These are phyloP conservation scores for Zea luxurians DNA, from an alignment of 176 grass and related monocot species.

Conservation along the genomic window DNA sequence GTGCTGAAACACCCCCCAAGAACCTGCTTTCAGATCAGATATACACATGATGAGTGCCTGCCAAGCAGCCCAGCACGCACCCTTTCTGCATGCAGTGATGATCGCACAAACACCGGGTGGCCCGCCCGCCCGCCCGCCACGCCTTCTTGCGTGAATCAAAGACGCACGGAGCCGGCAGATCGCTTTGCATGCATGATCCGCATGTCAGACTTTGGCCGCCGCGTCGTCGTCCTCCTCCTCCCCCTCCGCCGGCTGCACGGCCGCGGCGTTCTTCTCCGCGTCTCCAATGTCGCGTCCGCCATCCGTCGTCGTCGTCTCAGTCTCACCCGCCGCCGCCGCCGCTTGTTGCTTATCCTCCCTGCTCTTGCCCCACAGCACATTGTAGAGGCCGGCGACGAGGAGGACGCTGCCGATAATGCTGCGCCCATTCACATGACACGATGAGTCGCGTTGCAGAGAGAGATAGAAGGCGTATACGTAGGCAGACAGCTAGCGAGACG, in stretches of 20 bases:
- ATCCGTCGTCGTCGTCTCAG: background rate
- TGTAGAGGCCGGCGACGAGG: slow-evolving; percentile 67
- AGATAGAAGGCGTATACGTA: too few relatives aligned
- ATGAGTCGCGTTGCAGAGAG: too few relatives aligned
- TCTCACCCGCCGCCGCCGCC: background rate
- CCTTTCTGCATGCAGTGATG: background rate
- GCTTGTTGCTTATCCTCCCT: slow-evolving; percentile 29
- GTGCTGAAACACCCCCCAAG: background rate
- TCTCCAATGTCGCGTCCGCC: background rate
- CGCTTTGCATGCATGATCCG: background rate
- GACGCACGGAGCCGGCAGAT: background rate
- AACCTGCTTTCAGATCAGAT: background rate
- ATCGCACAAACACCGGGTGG: background rate
- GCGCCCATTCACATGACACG: slow-evolving; percentile 10
- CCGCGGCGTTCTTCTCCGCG: slow-evolving; percentile 1
- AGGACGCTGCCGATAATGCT: slow-evolving; percentile 59
- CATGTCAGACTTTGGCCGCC: slow-evolving; percentile 15
- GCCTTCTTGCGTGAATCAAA: too few relatives aligned
- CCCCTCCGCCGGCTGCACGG: background rate
- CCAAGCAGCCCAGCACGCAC: background rate
- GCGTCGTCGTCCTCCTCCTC: background rate
- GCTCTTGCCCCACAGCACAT: slow-evolving; percentile 74
- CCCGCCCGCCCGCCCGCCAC: background rate
- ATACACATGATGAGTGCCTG: background rate
- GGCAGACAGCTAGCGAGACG: too few relatives aligned